Conservation (phyloP, 2,329 filamentous ascomycete species). For the Tolypocladium sp. region DNA sequence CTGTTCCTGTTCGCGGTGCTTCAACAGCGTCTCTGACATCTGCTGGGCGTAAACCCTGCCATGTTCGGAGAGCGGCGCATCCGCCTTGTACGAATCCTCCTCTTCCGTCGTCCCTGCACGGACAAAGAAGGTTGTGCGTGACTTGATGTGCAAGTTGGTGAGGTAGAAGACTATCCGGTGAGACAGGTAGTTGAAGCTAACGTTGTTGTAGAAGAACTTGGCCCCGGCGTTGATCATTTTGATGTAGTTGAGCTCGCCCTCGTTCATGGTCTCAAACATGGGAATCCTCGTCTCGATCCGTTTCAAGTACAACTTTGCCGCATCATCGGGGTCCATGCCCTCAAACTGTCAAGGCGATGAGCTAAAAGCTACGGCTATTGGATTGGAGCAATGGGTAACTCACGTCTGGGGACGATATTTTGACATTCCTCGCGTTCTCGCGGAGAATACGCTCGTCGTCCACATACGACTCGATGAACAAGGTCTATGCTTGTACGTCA, state of each 20-base stretch:
- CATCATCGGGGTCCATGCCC: constrained; percentile 85
- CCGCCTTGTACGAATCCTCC: constrained; percentile 85
- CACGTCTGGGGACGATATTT: constrained; percentile 94
- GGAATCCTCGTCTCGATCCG: constrained; percentile 90
- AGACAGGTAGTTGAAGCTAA: constrained; percentile 91
- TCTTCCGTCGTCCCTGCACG: constrained; percentile 79
- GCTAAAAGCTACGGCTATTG: not conserved
- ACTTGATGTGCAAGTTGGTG: constrained; percentile 95
- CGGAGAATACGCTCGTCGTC: constrained; percentile 89
- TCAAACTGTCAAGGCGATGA: constrained; percentile 55
- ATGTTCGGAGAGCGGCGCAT: constrained; percentile 73
- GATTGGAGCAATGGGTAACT: constrained; percentile 17
- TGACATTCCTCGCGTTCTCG: constrained; percentile 94
- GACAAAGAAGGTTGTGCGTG: constrained; percentile 85
- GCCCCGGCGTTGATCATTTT: constrained; percentile 99
- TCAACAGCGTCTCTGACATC: constrained; percentile 76
- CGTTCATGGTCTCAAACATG: constrained; percentile 93
- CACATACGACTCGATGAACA: constrained; percentile 95
- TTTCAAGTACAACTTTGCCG: constrained; percentile 81
- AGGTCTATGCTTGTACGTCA: constrained; percentile 46
- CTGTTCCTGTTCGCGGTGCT: constrained; percentile 76
- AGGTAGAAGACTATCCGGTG: constrained; percentile 98
- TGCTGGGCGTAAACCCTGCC: constrained; percentile 73
- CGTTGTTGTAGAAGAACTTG: constrained; percentile 91
- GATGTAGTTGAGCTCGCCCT: constrained; percentile 90